Conservation (phyloP, 371 early-diverging fungal genomes). For the Apophysomyces variabilis region DNA sequence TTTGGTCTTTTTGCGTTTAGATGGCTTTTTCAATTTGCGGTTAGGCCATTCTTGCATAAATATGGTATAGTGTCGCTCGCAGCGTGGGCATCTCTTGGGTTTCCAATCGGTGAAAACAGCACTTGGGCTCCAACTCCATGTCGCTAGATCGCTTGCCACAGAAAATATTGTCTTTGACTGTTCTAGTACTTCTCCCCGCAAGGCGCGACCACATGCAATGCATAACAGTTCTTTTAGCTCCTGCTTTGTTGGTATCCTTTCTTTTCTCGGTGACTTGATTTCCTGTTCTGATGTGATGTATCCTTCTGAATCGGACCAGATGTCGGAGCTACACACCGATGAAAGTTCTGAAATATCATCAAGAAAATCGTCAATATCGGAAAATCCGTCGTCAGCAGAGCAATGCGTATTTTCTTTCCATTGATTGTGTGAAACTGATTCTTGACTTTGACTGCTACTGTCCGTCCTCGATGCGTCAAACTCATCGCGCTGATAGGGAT, state of each 20-base stretch:
- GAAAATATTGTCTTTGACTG: slow-evolving; percentile 31
- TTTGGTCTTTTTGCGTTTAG: slow-evolving; percentile 3
- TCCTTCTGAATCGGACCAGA: slow-evolving; percentile 15
- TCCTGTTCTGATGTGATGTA: neutral
- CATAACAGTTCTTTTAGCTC: slow-evolving; percentile 52
- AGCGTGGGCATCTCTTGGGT: slow-evolving; percentile 50
- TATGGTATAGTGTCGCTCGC: slow-evolving; percentile 47
- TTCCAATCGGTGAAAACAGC: slow-evolving; percentile 49
- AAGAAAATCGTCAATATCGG: slow-evolving; percentile 34
- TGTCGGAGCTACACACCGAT: slow-evolving; percentile 37
- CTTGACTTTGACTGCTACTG: neutral
- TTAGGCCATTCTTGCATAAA: slow-evolving; percentile 53
- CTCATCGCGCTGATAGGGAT: slow-evolving; percentile 1
- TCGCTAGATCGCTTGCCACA: slow-evolving; percentile 43
- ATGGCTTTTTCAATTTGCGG: slow-evolving; percentile 28
- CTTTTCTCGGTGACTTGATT: slow-evolving; percentile 39
- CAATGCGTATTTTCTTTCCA: slow-evolving; percentile 11
- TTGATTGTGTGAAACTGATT: slow-evolving; percentile 9
- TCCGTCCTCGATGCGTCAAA: neutral
- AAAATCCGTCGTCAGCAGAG: slow-evolving; percentile 19
- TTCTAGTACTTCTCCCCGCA: slow-evolving; percentile 37
- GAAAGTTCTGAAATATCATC: slow-evolving; percentile 53
- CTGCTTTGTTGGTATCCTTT: slow-evolving; percentile 61
- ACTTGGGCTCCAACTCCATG: slow-evolving; percentile 59
- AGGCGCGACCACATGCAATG: slow-evolving; percentile 39